phyloP scores from a whole-genome alignment of 2,329 filamentous ascomycete genomes.

The Endothia cerciana region DNA sequence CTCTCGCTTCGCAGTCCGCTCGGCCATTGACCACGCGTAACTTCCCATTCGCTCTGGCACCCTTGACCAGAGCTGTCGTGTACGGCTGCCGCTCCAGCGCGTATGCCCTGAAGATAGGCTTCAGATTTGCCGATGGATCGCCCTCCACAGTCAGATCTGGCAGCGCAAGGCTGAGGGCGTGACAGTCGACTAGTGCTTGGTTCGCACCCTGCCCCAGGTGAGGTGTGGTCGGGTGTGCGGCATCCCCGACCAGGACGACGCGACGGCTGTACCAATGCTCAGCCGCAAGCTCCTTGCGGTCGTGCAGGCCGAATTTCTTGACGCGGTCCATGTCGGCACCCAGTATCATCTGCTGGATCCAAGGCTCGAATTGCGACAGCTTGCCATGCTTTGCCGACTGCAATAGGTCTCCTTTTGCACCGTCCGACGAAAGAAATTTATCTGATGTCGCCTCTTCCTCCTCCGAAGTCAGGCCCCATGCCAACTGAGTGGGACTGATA shows the following conservation, averaged over 20 bases:
- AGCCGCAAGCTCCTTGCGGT: neutral
- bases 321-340: neutral
- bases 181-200: neutral
- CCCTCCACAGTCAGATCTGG: no score
- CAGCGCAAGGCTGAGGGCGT: neutral
- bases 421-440: no score
- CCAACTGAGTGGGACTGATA: neutral
- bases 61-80: no score
- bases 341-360: neutral
- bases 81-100: no score
- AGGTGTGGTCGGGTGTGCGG: neutral
- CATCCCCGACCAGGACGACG: neutral
- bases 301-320: neutral
- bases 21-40: no score
- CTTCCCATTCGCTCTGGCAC: no score
- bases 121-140: no score
- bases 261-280: neutral
- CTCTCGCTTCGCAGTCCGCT: no score
- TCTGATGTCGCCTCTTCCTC: neutral
- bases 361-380: neutral
- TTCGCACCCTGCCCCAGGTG: slow-evolving; percentile 1
- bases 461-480: neutral
- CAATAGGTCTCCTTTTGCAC: neutral
- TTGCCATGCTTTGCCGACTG: neutral
- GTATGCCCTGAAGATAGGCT: no score